Percentiles rank a stretch among this genome's conserved stretches.
Conservation (phyloP, 2,329 filamentous ascomycete genomes). For the Trichoderma sp. region DNA sequence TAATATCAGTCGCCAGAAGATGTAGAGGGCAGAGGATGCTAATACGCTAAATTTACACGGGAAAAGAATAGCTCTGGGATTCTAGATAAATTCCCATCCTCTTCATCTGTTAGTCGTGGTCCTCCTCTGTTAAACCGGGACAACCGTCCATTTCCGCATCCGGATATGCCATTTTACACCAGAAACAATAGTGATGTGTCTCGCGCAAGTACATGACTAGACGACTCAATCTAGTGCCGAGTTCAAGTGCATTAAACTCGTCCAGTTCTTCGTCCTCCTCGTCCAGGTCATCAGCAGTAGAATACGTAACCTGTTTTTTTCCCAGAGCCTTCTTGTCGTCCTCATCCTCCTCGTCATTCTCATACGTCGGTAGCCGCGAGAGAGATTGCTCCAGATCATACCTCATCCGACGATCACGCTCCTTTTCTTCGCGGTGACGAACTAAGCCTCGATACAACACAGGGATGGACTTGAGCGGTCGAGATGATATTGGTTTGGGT, state of each 20-base stretch:
- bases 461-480: constrained; percentile 64
- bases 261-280: constrained; percentile 79
- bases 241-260: constrained; percentile 68
- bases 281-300: constrained; percentile 65
- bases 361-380: constrained; percentile 61
- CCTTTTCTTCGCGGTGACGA: constrained; percentile 64
- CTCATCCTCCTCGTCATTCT: constrained; percentile 65
- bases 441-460: constrained; percentile 77
- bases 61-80: background rate
- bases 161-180: constrained; percentile 84
- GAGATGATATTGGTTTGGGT: constrained; percentile 38
- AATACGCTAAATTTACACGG: background rate
- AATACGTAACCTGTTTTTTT: constrained; percentile 52
- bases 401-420: constrained; percentile 63
- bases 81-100: background rate
- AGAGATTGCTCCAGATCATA: constrained; percentile 65
- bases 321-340: constrained; percentile 70
- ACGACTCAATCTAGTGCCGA: constrained; percentile 62
- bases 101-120: constrained; percentile 51
- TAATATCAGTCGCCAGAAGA: too few species aligned
- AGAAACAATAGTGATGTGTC: constrained; percentile 83
- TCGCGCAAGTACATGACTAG: constrained; percentile 68
- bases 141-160: constrained; percentile 78
- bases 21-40: background rate
- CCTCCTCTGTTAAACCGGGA: constrained; percentile 82